These are phyloP conservation scores for Fusarium gaditjirri DNA, from an alignment of 2,329 filamentous ascomycete genomes.

Conservation along the genomic window DNA sequence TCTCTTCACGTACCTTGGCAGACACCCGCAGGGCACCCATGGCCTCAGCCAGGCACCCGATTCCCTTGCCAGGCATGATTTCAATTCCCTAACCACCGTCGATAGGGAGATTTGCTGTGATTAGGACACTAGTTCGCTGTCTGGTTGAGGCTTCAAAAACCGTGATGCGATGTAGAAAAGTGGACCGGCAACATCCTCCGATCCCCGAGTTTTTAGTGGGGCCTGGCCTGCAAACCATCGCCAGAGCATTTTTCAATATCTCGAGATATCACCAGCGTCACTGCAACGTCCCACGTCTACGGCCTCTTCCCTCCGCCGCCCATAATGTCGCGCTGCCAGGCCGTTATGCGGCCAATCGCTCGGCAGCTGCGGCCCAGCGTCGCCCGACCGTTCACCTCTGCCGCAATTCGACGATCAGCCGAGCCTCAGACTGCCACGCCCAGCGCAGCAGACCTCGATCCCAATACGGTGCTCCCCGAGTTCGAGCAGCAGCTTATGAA, in stretches of 20 bases:
- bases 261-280: constrained; percentile 21
- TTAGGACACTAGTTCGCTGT: neutral
- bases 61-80: constrained; percentile 59
- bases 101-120: constrained; percentile 15
- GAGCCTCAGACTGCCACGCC: constrained; percentile 41
- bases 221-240: constrained; percentile 20
- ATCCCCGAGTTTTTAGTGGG: constrained; percentile 46
- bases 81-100: neutral
- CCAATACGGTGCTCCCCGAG: constrained; percentile 71
- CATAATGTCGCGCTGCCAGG: constrained; percentile 69
- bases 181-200: constrained; percentile 45
- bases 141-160: constrained; percentile 41
- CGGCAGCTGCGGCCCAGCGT: constrained; percentile 58
- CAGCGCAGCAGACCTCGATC: constrained; percentile 63
- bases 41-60: constrained; percentile 63
- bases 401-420: constrained; percentile 45
- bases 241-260: constrained; percentile 47
- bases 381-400: constrained; percentile 51
- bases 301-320: constrained; percentile 20
- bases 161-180: constrained; percentile 41
- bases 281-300: constrained; percentile 19
- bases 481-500: constrained; percentile 74
- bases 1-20: constrained; percentile 49
- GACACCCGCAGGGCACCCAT: constrained; percentile 61
- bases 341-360: constrained; percentile 66